A percentile compares a stretch with the other conserved stretches of the same genome.
phyloP scores from a whole-genome alignment of 805 yeast genomes.

The Metschnikowia sp. region DNA sequence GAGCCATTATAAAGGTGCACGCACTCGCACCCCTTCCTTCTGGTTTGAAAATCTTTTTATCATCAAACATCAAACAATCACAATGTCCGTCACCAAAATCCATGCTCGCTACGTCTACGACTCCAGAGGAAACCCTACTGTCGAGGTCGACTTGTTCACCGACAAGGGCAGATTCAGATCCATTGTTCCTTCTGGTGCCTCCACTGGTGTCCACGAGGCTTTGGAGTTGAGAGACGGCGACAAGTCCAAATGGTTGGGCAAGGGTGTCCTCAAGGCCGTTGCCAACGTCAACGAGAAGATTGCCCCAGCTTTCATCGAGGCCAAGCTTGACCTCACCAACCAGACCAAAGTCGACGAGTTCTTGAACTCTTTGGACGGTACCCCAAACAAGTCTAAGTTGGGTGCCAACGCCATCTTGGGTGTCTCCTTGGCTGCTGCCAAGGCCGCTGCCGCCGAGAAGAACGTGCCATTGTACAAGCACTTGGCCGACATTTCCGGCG shows the following conservation, averaged over 20 bases:
- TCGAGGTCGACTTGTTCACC: slow-evolving; percentile 95
- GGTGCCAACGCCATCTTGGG: slow-evolving; percentile 99
- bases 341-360: slow-evolving; percentile 86
- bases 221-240: slow-evolving; percentile 97
- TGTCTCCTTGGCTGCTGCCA: slow-evolving; percentile 95
- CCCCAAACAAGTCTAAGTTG: slow-evolving; percentile 93
- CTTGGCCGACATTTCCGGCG: slow-evolving; percentile 73
- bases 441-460: slow-evolving; percentile 98
- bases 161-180: slow-evolving; percentile 93
- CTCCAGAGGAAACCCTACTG: slow-evolving; percentile 99
- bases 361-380: slow-evolving; percentile 86
- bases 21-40: slow-evolving; percentile 9
- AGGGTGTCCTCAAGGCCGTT: slow-evolving; percentile 97
- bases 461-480: slow-evolving; percentile 90
- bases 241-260: slow-evolving; percentile 96
- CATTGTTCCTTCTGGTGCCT: slow-evolving; percentile 99
- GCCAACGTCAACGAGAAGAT: slow-evolving; percentile 91
- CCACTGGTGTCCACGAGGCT: slow-evolving; percentile 99
- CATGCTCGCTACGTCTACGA: slow-evolving; percentile 97
- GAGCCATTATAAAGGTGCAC: slow-evolving; percentile 13
- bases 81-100: slow-evolving; percentile 83
- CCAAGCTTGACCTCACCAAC: slow-evolving; percentile 77
- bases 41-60: slow-evolving; percentile 4
- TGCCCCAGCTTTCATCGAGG: slow-evolving; percentile 89
- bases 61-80: slow-evolving; percentile 12